Evolutionary conservation across 2,329 filamentous ascomycete genomes (phyloP), one percentile per base, ranked within the genome.

Genomic region (Tolypocladium tropicale): DNA sequence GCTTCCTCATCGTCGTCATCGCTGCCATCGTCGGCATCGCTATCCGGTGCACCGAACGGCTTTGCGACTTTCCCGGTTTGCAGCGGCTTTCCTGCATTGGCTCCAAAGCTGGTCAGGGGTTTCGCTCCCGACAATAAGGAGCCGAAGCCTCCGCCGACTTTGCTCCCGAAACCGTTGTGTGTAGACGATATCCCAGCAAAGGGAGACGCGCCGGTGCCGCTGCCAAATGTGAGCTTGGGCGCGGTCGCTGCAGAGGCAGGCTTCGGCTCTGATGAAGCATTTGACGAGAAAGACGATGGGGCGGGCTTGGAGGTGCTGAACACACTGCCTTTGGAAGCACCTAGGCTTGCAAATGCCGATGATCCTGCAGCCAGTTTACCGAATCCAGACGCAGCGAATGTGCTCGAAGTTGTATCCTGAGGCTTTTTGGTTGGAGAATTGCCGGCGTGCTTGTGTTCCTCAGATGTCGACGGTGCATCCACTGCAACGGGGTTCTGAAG

Each of bases 11-110:
- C 71, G 6, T 56, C 70, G 2, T 70, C 72, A 1, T 69, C 69
- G 1, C 68, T 70, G 6, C 60, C 73, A 3, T 78, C 79, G 43
- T 83, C 82, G 3, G 75, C 78, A 52, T 85, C 84, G 57, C 82
- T 86, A 41, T 85, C 84, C 1, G 89, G 82, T 14, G 89, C 88
- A 34, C 90, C 90, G 67, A 96, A 94, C 0, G 89, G 81, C 70
- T 83, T 89, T 4, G 80, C 78, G 16, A 83, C 77, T 68, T 88
- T 89, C 58, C 78, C 77, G 57, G 75, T 81, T 64, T 76, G 78
- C 41, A 79, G 71, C 14, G 72, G 56, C 46, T 69, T 71, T 21
- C 55, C 72, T 53, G 79, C 81, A 25, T 84, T 78, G 50, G 85
- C 84, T 46, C 85, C 89, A 70, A 95, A 96, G 62, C 80, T 87